Conservation (phyloP, 2,329 filamentous ascomycete genomes). For the Hypoxylon rubiginosum region DNA sequence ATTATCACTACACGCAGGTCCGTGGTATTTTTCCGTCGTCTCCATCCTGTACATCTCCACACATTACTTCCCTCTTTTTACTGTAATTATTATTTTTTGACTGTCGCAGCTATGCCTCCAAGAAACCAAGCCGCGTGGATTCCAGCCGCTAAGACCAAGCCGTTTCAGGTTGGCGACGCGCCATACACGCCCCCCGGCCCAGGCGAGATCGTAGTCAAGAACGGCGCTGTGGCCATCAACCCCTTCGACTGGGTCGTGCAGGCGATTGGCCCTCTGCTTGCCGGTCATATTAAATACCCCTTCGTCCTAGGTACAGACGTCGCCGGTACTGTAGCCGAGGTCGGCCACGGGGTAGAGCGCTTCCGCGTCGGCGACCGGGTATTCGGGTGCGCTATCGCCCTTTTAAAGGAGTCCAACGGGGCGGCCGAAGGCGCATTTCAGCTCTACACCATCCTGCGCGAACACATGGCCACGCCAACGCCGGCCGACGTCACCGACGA, state of each 20-base stretch:
- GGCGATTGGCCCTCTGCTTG: conserved; percentile 33
- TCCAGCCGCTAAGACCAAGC: conserved; percentile 3
- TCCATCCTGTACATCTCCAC: neutral
- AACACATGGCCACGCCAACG: conserved; percentile 23
- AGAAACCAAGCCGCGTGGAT: conserved; percentile 40
- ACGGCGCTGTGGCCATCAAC: conserved; percentile 57
- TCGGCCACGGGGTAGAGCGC: conserved; percentile 42
- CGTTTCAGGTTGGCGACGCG: conserved; percentile 55
- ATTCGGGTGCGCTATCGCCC: conserved; percentile 25
- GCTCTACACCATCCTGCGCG: conserved; percentile 39
- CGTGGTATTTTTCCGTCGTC: neutral
- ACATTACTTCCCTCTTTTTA: neutral
- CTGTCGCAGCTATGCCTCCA: conserved; percentile 43
- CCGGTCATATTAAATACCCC: conserved; percentile 48
- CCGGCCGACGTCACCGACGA: conserved; percentile 38
- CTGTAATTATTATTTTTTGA: neutral
- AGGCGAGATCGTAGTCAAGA: conserved; percentile 57
- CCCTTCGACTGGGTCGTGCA: conserved; percentile 58
- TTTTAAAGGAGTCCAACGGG: conserved; percentile 20
- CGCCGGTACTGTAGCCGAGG: conserved; percentile 50
- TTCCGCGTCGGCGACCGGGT: conserved; percentile 54
- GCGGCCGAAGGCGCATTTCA: conserved; percentile 47
- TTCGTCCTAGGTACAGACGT: conserved; percentile 51
- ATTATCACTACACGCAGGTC: neutral
- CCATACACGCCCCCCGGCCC: conserved; percentile 53